These are phyloP conservation scores for Talaromyces thailandensis DNA, from an alignment of 495 filamentous ascomycete genomes.

Conservation along the genomic window DNA sequence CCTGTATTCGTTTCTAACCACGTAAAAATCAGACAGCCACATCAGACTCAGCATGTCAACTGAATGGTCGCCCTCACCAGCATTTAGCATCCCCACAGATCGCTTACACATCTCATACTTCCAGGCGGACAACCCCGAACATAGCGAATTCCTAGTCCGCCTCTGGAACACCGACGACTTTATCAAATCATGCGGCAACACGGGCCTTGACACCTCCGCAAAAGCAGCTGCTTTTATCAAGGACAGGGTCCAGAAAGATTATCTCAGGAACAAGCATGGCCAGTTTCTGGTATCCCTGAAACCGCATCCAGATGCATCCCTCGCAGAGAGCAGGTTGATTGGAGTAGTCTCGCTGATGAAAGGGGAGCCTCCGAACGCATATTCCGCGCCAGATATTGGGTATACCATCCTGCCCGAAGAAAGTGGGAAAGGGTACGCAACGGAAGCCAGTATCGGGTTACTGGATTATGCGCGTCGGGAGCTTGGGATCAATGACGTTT, in stretches of 20 bases:
- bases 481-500: constrained; percentile 10
- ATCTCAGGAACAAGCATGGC: constrained; percentile 17
- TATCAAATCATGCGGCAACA: constrained; percentile 9
- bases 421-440: constrained; percentile 23
- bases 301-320: neutral
- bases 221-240: constrained; percentile 12
- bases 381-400: constrained; percentile 20
- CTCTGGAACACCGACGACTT: constrained; percentile 20
- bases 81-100: constrained; percentile 19
- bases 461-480: constrained; percentile 14
- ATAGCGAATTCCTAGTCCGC: constrained; percentile 21
- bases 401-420: constrained; percentile 16
- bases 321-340: constrained; percentile 10
- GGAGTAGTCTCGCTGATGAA: constrained; percentile 17
- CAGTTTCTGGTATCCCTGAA: constrained; percentile 14
- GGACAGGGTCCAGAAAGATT: constrained; percentile 12
- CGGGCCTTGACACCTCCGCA: constrained; percentile 12
- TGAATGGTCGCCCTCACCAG: constrained; percentile 6
- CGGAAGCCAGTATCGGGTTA: constrained; percentile 16
- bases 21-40: neutral
- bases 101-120: constrained; percentile 26
- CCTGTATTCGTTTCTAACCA: neutral
- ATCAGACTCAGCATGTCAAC: neutral
- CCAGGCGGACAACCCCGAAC: constrained; percentile 11
- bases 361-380: constrained; percentile 12